phyloP scores from a whole-genome alignment of 2,329 filamentous ascomycete species.

The Cyphellophora europaea region DNA sequence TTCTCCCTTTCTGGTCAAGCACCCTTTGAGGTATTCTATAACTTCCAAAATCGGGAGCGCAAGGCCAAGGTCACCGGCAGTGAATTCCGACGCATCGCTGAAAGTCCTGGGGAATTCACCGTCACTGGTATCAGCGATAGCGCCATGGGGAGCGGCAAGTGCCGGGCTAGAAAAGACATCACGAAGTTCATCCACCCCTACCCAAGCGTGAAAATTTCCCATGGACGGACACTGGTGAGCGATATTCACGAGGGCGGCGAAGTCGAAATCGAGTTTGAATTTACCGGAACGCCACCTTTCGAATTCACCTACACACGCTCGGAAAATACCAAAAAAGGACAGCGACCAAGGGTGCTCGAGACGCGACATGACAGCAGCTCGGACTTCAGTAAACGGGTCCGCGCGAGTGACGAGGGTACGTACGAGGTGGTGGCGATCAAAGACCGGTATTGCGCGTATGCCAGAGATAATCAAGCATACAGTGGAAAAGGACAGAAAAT shows the following conservation, averaged over 20 bases:
- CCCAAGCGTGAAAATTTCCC: constrained; percentile 82
- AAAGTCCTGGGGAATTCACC: constrained; percentile 78
- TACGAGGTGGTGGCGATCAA: constrained; percentile 97
- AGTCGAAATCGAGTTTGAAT: constrained; percentile 88
- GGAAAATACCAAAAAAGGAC: constrained; percentile 71
- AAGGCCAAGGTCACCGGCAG: constrained; percentile 61
- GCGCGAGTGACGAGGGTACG: constrained; percentile 85
- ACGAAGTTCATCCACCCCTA: constrained; percentile 82
- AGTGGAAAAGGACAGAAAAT: background rate
- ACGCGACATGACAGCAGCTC: constrained; percentile 80
- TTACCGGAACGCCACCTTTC: constrained; percentile 90
- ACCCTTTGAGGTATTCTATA: constrained; percentile 89
- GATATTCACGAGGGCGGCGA: constrained; percentile 97
- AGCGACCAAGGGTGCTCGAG: constrained; percentile 73
- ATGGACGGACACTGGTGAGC: constrained; percentile 68
- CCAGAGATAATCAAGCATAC: constrained; percentile 47
- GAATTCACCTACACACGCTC: constrained; percentile 95
- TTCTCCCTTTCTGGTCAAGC: constrained; percentile 85
- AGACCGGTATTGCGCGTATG: constrained; percentile 84
- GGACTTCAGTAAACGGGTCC: constrained; percentile 70
- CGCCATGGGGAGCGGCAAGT: constrained; percentile 59
- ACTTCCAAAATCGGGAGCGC: constrained; percentile 67
- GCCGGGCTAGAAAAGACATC: constrained; percentile 69
- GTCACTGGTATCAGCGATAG: constrained; percentile 83
- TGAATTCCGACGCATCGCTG: constrained; percentile 84